Evolutionary conservation across 257 asterid species (phyloP), one percentile per base, ranked within the genome.

Genomic region (Oldenlandia corymbosa): DNA sequence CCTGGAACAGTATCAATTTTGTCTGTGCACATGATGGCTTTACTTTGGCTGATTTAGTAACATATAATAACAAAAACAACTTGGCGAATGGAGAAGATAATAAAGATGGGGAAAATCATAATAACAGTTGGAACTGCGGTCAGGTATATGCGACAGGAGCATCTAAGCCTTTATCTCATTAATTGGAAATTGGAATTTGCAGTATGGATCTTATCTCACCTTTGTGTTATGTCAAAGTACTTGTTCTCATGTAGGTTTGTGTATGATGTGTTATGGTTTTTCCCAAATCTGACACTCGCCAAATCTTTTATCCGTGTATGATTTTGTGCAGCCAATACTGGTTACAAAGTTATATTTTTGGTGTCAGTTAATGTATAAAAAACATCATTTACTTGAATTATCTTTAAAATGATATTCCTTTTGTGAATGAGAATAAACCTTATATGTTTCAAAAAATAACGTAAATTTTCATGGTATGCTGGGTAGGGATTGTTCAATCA

Each of bases 121-220:
- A 93, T 62, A 87, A 87, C 77, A 93, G 99, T 75, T 93, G 99
- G 99, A 93, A 93, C 60, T 93, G 97, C 65, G 99, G 99, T 53
- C 90, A 87, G 90, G 98, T 86, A 76, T 31, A 49, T n/a, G n/a
- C n/a, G n/a, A n/a, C n/a, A n/a, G n/a, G n/a, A n/a, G n/a, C n/a
- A n/a, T n/a, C n/a, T n/a, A n/a, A n/a, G n/a, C n/a, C n/a, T 39
- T 37, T 54, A 36, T 43, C 36, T 10, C 10, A n/a, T 6, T 5
- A 36, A 17, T 36, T 53, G 30, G 16, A 28, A 47, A 62, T 17
- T 20, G 34, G 57, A 62, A n/a, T n/a, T n/a, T n/a, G n/a, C n/a
- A n/a, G n/a, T n/a, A n/a, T n/a, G n/a, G n/a, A n/a, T n/a, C n/a
- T n/a, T n/a, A n/a, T n/a, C n/a, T n/a, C n/a, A n/a, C n/a, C n/a